phyloP scores from a whole-genome alignment of 1,284 basidiomycete species.

The Ustilago xerochloae region DNA sequence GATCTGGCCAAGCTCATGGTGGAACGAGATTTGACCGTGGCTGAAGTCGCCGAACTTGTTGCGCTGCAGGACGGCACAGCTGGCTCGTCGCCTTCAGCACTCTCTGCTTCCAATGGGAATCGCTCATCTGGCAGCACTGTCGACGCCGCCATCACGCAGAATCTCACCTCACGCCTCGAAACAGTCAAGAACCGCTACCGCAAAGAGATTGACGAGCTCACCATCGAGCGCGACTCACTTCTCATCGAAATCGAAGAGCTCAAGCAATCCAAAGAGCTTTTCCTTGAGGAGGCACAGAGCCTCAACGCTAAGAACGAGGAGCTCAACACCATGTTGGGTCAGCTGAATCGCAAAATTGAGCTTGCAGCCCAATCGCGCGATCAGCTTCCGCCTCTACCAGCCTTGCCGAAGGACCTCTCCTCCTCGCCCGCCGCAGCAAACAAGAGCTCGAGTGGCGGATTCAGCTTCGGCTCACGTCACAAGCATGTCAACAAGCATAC shows the following conservation, averaged over 20 bases:
- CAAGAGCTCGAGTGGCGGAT: conserved; percentile 31
- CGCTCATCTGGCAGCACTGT: conserved; percentile 20
- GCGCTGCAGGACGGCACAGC: conserved; percentile 73
- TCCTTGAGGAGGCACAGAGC: conserved; percentile 88
- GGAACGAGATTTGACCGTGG: conserved; percentile 88
- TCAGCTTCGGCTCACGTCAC: conserved; percentile 52
- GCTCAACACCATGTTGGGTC: conserved; percentile 83
- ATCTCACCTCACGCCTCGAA: conserved; percentile 87
- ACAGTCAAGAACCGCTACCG: conserved; percentile 87
- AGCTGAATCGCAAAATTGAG: conserved; percentile 67
- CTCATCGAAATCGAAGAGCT: conserved; percentile 87
- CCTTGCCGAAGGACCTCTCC: conserved; percentile 21
- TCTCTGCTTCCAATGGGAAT: conserved; percentile 8
- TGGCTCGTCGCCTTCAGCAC: conserved; percentile 3
- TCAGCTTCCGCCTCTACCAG: conserved; percentile 31
- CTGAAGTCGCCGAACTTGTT: conserved; percentile 90
- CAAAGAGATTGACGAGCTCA: conserved; percentile 84
- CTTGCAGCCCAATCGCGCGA: conserved; percentile 29
- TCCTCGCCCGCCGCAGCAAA: neutral
- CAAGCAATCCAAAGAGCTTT: conserved; percentile 83
- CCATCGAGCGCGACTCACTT: conserved; percentile 81
- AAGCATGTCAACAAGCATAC: conserved; percentile 39
- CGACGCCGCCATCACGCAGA: conserved; percentile 74
- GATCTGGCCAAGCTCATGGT: conserved; percentile 87
- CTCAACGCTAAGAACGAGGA: conserved; percentile 92